phyloP scores from a whole-genome alignment of 495 filamentous ascomycete species.

The Pseudomonodictys pantanalensis region DNA sequence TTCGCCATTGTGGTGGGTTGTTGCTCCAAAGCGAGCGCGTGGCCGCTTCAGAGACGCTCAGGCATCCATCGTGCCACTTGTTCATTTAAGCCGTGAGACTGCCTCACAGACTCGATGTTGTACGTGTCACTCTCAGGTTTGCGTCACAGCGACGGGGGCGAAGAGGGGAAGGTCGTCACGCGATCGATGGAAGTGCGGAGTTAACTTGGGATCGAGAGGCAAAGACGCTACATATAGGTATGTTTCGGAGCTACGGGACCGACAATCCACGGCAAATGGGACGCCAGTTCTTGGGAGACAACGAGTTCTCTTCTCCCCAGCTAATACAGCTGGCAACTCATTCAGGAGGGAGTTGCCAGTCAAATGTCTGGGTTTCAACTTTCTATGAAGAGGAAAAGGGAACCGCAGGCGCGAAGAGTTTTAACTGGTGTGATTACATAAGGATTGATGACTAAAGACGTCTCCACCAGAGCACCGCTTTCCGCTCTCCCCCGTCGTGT shows the following conservation, averaged over 20 bases:
- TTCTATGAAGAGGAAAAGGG: constrained; percentile 43
- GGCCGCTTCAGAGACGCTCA: constrained; percentile 27
- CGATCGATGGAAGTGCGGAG: no score
- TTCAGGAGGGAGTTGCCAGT: constrained; percentile 46
- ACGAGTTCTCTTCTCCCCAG: constrained; percentile 64
- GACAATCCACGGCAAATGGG: constrained; percentile 20
- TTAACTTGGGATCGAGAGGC: background rate
- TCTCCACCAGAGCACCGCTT: background rate
- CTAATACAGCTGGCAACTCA: constrained; percentile 63
- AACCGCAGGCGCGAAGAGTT: background rate
- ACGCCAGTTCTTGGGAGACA: constrained; percentile 61
- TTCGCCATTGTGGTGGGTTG: background rate
- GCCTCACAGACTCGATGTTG: no score
- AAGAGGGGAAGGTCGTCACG: background rate
- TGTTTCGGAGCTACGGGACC: constrained; percentile 47
- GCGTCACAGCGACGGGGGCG: no score
- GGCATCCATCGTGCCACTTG: constrained; percentile 40
- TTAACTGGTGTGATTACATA: no score
- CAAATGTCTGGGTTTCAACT: constrained; percentile 70
- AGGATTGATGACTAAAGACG: background rate
- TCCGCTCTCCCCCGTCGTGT: no score
- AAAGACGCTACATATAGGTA: constrained; percentile 2
- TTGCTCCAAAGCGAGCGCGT: constrained; percentile 22
- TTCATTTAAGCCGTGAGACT: no score
- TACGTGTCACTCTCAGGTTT: no score